Percentiles rank a stretch among this genome's conserved stretches.
Evolutionary conservation across 139 green algal genomes (phyloP).

Genomic region (Chlorella sp.): DNA sequence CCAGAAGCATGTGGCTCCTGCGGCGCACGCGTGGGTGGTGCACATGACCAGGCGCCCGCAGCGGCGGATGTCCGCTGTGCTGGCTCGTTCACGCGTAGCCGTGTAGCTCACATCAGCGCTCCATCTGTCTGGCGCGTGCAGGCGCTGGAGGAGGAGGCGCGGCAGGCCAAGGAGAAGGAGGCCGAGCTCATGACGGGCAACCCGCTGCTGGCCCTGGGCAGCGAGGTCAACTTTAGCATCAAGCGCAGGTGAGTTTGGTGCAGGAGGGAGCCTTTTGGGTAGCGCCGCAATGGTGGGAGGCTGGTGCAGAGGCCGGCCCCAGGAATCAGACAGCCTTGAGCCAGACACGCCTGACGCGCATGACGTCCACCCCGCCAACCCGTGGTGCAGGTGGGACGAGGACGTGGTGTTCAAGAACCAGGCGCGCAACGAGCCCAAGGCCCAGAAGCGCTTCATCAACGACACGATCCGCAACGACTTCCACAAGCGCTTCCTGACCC

Average conservation of each 20-base stretch:
- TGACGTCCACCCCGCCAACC: too few species aligned
- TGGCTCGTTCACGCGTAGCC: too few species aligned
- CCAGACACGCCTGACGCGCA: too few species aligned
- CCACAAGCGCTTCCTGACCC: constrained; percentile 88
- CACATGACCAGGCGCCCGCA: too few species aligned
- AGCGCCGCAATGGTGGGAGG: background rate
- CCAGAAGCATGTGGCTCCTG: too few species aligned
- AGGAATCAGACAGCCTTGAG: too few species aligned
- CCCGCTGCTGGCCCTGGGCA: constrained; percentile 68
- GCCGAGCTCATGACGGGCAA: constrained; percentile 81
- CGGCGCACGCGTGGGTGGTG: too few species aligned
- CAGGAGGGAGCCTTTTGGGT: background rate
- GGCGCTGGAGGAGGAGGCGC: constrained; percentile 27
- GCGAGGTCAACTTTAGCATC: constrained; percentile 41
- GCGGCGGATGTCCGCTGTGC: too few species aligned
- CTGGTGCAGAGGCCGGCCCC: too few species aligned
- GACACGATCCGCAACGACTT: constrained; percentile 99
- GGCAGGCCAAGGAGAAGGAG: constrained; percentile 49
- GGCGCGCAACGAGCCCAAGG: constrained; percentile 82
- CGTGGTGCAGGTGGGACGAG: constrained; percentile 93
- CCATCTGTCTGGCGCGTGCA: too few species aligned
- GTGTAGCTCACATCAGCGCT: too few species aligned
- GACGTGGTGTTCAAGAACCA: constrained; percentile 98
- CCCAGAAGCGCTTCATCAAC: constrained; percentile 93
- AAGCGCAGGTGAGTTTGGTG: constrained; percentile 45